Conservation (phyloP, 768 basidiomycete genomes). For the Russula vinacea region DNA sequence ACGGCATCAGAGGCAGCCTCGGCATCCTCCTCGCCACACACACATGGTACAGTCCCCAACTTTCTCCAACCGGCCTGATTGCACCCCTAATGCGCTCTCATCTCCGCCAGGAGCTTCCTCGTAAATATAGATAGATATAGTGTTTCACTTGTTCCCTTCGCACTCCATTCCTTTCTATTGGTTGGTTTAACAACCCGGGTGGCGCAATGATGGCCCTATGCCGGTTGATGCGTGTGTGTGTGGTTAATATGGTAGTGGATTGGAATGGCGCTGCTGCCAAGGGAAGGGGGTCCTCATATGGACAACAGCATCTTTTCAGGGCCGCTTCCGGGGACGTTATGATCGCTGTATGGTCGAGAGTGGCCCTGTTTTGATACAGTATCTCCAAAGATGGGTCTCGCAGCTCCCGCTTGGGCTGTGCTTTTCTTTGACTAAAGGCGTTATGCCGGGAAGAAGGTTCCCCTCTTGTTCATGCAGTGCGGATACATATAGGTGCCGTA, state of each 20-base stretch:
- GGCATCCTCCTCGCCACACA: constrained; percentile 11
- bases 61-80: constrained; percentile 1
- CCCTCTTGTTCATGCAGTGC: neutral
- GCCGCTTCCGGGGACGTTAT: neutral
- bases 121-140: constrained; percentile 8
- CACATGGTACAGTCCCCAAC: constrained; percentile 13
- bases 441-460: neutral
- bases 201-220: neutral
- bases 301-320: constrained; percentile 3
- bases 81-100: constrained; percentile 10
- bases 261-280: neutral
- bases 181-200: neutral
- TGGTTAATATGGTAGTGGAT: neutral
- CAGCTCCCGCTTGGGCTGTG: neutral
- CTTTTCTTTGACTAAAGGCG: constrained; percentile 5
- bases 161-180: neutral
- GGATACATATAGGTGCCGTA: constrained; percentile 4
- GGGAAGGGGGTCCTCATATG: neutral
- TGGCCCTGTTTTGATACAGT: neutral
- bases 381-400: neutral
- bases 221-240: neutral
- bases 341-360: neutral
- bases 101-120: constrained; percentile 18
- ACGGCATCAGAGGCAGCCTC: constrained; percentile 12
- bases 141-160: constrained; percentile 2